Percentiles rank a stretch among this genome's conserved stretches.
Evolutionary conservation across 2,329 filamentous ascomycete species (phyloP).

Genomic region (Fulvia fulva): DNA sequence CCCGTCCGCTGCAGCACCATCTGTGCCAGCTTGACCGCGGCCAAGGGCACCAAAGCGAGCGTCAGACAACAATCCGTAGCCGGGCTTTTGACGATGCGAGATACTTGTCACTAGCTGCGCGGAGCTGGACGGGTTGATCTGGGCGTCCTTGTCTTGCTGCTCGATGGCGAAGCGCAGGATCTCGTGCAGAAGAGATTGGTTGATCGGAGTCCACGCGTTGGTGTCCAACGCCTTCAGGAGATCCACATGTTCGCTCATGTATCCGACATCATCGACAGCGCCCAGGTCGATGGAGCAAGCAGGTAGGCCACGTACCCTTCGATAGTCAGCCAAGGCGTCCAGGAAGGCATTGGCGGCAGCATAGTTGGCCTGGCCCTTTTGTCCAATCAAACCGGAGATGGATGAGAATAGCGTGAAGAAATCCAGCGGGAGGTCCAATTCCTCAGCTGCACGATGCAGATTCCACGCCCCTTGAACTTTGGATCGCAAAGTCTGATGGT

Average conservation of each 20-base stretch:
- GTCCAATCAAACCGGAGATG: slow-evolving; percentile 53
- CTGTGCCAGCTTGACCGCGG: too few relatives aligned
- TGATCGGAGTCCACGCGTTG: not conserved
- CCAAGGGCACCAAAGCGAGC: too few relatives aligned
- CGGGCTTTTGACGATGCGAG: too few relatives aligned
- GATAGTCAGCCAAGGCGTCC: slow-evolving; percentile 34
- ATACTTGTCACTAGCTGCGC: too few relatives aligned
- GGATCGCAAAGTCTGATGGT: not conserved
- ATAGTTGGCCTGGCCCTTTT: slow-evolving; percentile 56
- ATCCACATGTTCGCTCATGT: slow-evolving; percentile 21
- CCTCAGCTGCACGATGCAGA: slow-evolving; percentile 37
- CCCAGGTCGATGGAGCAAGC: slow-evolving; percentile 53
- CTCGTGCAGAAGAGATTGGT: not conserved
- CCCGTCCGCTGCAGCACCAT: too few relatives aligned
- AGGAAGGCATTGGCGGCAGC: slow-evolving; percentile 45
- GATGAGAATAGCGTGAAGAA: slow-evolving; percentile 34
- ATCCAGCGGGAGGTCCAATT: slow-evolving; percentile 19
- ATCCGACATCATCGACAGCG: slow-evolving; percentile 44
- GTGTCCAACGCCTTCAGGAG: not conserved
- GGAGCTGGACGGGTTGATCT: too few relatives aligned
- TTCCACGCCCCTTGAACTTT: slow-evolving; percentile 34
- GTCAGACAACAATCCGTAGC: too few relatives aligned
- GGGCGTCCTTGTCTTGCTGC: not conserved
- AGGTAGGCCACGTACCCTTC: slow-evolving; percentile 39
- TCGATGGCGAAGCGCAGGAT: not conserved